Percentiles rank a stretch among this genome's conserved stretches.
Evolutionary conservation across 768 basidiomycete species (phyloP).

Genomic region (Russula dissimulans): DNA sequence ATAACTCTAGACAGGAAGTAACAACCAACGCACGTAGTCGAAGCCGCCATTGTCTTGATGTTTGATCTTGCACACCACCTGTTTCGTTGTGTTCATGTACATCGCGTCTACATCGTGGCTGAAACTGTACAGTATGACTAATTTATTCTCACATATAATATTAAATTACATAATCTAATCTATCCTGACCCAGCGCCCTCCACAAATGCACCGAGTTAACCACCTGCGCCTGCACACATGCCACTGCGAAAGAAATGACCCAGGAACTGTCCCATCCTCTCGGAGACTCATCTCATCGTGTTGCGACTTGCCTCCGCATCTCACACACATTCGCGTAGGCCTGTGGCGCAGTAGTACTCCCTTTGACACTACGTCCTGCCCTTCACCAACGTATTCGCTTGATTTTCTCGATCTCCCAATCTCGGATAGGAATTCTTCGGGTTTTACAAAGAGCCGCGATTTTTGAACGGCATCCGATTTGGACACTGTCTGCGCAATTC

Average conservation of each 20-base stretch:
- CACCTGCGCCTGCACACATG: conserved; percentile 57
- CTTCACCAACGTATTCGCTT: conserved; percentile 30
- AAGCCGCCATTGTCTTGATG: conserved; percentile 41
- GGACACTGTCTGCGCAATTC: conserved; percentile 38
- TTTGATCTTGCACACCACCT: conserved; percentile 23
- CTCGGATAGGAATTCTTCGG: conserved; percentile 61
- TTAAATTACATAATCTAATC: background rate
- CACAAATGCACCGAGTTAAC: conserved; percentile 57
- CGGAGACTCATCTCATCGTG: conserved; percentile 22
- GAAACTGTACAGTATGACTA: conserved; percentile 31
- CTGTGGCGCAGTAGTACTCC: conserved; percentile 35
- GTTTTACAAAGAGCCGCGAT: conserved; percentile 61
- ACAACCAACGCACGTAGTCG: conserved; percentile 39
- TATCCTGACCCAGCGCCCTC: conserved; percentile 45
- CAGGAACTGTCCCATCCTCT: conserved; percentile 19
- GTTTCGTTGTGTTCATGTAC: background rate
- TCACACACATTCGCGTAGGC: conserved; percentile 40
- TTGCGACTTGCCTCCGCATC: conserved; percentile 55
- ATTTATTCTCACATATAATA: conserved; percentile 22
- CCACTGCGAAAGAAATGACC: conserved; percentile 38
- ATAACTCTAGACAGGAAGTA: background rate
- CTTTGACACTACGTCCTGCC: conserved; percentile 58
- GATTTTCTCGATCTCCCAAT: conserved; percentile 35
- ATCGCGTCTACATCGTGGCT: conserved; percentile 28
- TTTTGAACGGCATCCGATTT: conserved; percentile 49